These are phyloP conservation scores for Petasospora fabianii DNA, from an alignment of 1,139 yeast species.

Conservation along the genomic window DNA sequence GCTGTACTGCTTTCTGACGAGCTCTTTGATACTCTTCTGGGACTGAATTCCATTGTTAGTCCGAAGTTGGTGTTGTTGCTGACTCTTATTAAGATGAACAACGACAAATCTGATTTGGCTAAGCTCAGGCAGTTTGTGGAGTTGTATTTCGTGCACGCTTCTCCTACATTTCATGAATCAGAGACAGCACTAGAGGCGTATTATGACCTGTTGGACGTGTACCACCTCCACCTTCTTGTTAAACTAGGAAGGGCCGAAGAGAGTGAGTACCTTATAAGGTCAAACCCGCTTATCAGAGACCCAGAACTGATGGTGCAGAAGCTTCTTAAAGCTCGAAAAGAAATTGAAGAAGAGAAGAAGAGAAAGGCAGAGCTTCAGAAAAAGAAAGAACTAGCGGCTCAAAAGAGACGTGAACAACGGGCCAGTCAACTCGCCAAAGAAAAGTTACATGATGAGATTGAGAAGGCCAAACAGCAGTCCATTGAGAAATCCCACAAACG, in stretches of 20 bases:
- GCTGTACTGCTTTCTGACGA: constrained; percentile 8
- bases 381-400: constrained; percentile 11
- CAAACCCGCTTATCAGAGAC: constrained; percentile 17
- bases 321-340: constrained; percentile 10
- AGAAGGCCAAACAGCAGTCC: constrained; percentile 9
- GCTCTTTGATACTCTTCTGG: constrained; percentile 15
- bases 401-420: constrained; percentile 15
- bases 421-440: constrained; percentile 9
- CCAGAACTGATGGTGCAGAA: constrained; percentile 11
- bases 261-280: constrained; percentile 19
- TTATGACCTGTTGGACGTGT: constrained; percentile 22
- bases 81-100: constrained; percentile 23
- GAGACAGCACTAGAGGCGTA: constrained; percentile 9
- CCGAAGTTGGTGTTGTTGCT: constrained; percentile 22
- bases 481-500: constrained; percentile 5
- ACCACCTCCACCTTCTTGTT: constrained; percentile 20
- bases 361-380: constrained; percentile 9
- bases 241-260: constrained; percentile 21
- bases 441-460: constrained; percentile 6
- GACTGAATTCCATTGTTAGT: constrained; percentile 11
- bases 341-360: constrained; percentile 14
- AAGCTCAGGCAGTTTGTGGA: constrained; percentile 21
- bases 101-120: constrained; percentile 13
- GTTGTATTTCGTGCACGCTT: constrained; percentile 16
- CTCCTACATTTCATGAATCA: constrained; percentile 2